phyloP scores from a whole-genome alignment of 805 yeast genomes.

The Schizosaccharomyces octosporus region DNA sequence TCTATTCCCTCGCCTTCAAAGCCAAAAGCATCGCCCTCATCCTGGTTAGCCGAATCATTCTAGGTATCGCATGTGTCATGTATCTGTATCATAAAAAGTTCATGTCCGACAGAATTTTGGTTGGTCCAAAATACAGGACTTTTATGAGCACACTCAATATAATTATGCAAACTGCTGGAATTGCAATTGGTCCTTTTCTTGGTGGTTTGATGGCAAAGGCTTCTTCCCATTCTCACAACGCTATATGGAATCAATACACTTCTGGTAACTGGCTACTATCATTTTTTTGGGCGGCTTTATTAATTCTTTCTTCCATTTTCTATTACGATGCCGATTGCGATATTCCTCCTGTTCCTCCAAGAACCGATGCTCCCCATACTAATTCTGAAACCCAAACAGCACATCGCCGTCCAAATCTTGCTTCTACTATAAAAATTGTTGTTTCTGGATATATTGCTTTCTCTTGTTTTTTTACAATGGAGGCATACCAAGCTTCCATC shows the following conservation, averaged over 20 bases:
- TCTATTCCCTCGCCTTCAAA: neutral
- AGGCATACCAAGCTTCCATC: neutral
- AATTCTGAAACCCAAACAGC: neutral
- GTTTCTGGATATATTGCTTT: neutral
- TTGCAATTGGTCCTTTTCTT: neutral
- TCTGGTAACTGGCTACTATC: neutral
- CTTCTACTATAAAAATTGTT: neutral
- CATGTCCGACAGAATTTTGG: neutral
- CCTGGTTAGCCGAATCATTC: neutral
- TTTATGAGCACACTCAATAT: neutral
- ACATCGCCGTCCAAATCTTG: neutral
- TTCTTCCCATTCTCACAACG: neutral
- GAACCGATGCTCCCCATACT: neutral
- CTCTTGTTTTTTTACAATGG: neutral
- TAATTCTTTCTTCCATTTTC: neutral
- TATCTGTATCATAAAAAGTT: slow-evolving; percentile 1
- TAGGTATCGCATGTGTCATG: neutral
- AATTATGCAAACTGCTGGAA: neutral
- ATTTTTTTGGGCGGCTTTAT: neutral
- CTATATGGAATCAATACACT: neutral
- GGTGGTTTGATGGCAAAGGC: neutral
- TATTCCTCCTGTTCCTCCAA: neutral
- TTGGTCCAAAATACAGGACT: neutral
- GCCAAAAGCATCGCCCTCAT: neutral
- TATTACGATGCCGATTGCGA: neutral